Percentiles rank a stretch among this genome's conserved stretches.
These are phyloP conservation scores for Zychaea mexicana DNA, from an alignment of 371 early-diverging fungal species.

Conservation along the genomic window DNA sequence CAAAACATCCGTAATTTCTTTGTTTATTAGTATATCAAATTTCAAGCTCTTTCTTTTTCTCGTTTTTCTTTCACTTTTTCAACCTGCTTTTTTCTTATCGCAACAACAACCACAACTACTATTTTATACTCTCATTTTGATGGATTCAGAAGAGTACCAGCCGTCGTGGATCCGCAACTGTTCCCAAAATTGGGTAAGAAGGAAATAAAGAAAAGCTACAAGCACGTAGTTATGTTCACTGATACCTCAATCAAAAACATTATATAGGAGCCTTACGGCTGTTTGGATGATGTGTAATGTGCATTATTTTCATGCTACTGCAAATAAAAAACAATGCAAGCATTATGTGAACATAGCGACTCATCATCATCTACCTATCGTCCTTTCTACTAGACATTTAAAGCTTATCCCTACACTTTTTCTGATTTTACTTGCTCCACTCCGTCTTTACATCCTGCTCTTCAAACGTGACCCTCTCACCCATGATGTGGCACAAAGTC, in stretches of 20 bases:
- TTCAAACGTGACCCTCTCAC: not conserved
- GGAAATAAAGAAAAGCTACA: not conserved
- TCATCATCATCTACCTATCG: not conserved
- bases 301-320: not conserved
- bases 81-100: not conserved
- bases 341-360: not conserved
- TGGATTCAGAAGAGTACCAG: not conserved
- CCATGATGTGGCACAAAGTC: not conserved
- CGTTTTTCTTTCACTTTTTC: not conserved
- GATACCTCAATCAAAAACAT: not conserved
- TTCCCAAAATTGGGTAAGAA: not conserved
- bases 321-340: not conserved
- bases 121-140: not conserved
- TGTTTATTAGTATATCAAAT: not conserved
- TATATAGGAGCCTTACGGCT: not conserved
- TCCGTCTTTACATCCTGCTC: not conserved
- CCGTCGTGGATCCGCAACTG: not conserved
- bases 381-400: not conserved
- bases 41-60: not conserved
- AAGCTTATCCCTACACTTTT: not conserved
- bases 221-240: not conserved
- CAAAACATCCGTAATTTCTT: slow-evolving; percentile 1
- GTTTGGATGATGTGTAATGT: not conserved
- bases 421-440: not conserved
- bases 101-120: not conserved